Conservation (phyloP, 768 basidiomycete species). For the Lactarius deliciosus region DNA sequence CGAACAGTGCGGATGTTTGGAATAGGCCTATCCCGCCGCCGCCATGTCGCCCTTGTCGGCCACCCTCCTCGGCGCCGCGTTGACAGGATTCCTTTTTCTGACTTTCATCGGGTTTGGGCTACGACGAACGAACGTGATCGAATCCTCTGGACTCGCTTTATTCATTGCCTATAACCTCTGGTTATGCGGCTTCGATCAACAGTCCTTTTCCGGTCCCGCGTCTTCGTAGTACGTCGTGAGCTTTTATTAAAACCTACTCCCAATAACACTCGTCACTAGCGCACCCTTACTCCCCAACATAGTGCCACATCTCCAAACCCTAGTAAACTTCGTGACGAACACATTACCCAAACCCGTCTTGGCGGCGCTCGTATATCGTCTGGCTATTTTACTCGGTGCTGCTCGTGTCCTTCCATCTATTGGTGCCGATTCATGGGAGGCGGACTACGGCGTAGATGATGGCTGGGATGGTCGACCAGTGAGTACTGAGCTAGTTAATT, state of each 20-base stretch:
- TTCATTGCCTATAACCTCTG: slow-evolving; percentile 91
- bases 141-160: slow-evolving; percentile 82
- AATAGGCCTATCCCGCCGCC: slow-evolving; percentile 76
- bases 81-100: slow-evolving; percentile 87
- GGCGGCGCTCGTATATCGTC: slow-evolving; percentile 73
- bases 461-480: slow-evolving; percentile 78
- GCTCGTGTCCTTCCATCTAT: slow-evolving; percentile 84
- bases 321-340: slow-evolving; percentile 79
- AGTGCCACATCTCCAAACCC: slow-evolving; percentile 74
- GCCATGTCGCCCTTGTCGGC: slow-evolving; percentile 85
- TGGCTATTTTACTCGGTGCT: slow-evolving; percentile 78
- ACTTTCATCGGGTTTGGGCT: slow-evolving; percentile 89
- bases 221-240: slow-evolving; percentile 68
- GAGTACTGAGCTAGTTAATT: slow-evolving; percentile 31
- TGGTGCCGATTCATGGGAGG: slow-evolving; percentile 77
- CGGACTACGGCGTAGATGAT: slow-evolving; percentile 58
- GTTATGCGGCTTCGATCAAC: slow-evolving; percentile 81
- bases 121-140: slow-evolving; percentile 88
- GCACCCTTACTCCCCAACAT: slow-evolving; percentile 77
- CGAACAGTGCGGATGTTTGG: not conserved
- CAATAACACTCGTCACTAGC: slow-evolving; percentile 38
- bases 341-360: slow-evolving; percentile 85
- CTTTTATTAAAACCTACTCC: slow-evolving; percentile 3
- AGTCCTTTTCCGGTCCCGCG: slow-evolving; percentile 68
- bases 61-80: slow-evolving; percentile 82